Percentiles rank a stretch among this genome's conserved stretches.
These are phyloP conservation scores for Xylaria sp. DNA, from an alignment of 495 filamentous ascomycete species.

Conservation along the genomic window DNA sequence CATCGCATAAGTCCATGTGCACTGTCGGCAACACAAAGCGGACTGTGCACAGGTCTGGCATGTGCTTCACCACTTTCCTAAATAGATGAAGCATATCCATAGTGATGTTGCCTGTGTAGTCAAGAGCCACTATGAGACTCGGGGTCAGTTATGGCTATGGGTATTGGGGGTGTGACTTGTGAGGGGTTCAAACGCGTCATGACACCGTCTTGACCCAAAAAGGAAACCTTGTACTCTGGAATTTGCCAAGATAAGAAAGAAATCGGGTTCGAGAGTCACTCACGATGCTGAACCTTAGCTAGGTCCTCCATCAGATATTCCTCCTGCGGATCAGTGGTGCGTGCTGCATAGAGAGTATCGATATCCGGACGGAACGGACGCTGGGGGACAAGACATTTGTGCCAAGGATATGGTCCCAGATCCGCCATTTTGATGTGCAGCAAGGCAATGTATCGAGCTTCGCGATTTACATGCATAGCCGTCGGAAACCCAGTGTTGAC, in stretches of 20 bases:
- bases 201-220: background rate
- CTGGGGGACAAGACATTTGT: slow-evolving; percentile 3
- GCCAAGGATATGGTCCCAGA: slow-evolving; percentile 7
- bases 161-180: background rate
- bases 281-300: background rate
- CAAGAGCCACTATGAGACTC: slow-evolving; percentile 1
- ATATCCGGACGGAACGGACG: slow-evolving; percentile 11
- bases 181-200: background rate
- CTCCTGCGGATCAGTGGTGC: background rate
- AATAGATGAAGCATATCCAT: background rate
- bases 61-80: background rate
- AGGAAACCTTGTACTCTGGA: background rate
- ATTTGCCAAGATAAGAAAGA: background rate
- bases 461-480: slow-evolving; percentile 10
- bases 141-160: background rate
- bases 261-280: background rate
- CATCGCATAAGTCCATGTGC: background rate
- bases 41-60: background rate
- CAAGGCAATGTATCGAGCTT: slow-evolving; percentile 8
- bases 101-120: background rate
- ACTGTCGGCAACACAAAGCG: background rate
- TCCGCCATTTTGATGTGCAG: background rate
- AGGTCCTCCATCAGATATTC: background rate
- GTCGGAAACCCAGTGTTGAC: slow-evolving; percentile 13
- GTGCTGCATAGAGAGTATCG: slow-evolving; percentile 11